phyloP scores from a whole-genome alignment of 2,329 filamentous ascomycete genomes.

The Phaeosphaeriaceae sp. region DNA sequence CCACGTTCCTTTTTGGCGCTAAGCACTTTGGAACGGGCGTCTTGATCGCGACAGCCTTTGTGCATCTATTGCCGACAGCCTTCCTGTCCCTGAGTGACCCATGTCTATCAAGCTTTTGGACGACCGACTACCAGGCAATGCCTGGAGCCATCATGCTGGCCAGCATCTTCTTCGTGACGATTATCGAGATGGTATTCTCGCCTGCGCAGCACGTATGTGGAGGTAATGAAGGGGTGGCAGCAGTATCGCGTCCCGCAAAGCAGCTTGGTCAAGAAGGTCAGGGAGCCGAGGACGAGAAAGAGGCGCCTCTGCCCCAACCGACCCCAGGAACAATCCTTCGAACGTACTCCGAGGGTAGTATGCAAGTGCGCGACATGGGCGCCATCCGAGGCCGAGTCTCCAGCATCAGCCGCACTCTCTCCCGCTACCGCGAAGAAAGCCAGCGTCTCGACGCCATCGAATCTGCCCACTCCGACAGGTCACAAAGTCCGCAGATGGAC shows the following conservation, averaged over 20 bases:
- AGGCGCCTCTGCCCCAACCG: not conserved
- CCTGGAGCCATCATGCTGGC: conserved; percentile 69
- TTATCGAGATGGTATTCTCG: conserved; percentile 67
- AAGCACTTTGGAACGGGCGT: conserved; percentile 75
- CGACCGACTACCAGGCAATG: conserved; percentile 64
- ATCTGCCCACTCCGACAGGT: conserved; percentile 40
- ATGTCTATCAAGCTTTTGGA: conserved; percentile 65
- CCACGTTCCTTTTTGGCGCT: conserved; percentile 63
- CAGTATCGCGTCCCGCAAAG: conserved; percentile 25
- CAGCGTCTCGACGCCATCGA: conserved; percentile 49
- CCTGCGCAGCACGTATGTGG: conserved; percentile 64
- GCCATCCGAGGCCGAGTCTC: conserved; percentile 29
- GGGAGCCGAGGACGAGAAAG: not conserved
- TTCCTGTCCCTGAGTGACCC: conserved; percentile 55
- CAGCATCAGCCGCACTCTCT: conserved; percentile 40
- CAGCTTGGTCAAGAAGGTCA: not conserved
- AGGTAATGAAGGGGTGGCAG: conserved; percentile 51
- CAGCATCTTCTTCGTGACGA: conserved; percentile 66
- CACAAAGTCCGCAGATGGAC: conserved; percentile 56
- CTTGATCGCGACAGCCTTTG: conserved; percentile 82
- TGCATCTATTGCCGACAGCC: conserved; percentile 71
- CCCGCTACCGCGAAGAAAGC: conserved; percentile 33
- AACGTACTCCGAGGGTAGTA: conserved; percentile 30
- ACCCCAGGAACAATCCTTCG: conserved; percentile 12
- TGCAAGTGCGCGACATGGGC: conserved; percentile 33